Evolutionary conservation across 225 moss, liverwort and hornwort genomes (phyloP), one percentile per base, ranked within the genome.

Genomic region (Physcomitrellopsis africana): DNA sequence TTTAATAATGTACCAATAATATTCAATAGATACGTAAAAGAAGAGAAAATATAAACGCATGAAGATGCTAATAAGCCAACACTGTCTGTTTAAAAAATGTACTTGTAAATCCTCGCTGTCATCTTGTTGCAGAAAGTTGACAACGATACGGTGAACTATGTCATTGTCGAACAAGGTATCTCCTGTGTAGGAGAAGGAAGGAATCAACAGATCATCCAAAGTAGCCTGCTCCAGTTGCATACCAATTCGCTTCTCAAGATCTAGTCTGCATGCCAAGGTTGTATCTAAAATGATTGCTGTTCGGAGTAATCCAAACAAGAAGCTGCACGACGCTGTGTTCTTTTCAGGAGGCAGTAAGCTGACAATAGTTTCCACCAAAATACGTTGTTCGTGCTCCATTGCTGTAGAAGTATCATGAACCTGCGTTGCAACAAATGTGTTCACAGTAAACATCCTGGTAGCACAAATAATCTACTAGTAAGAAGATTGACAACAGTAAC

Each of bases 141-240:
- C 88, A 18, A 95, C 80, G 67, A 99, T 99, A 47, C 95, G 92
- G 62, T 93, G 99, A 65, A 99, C 93, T 55, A 99, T 99, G 54
- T 99, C 99, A 74, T 93, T 95, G 51, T 99, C 99, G 74, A 99
- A 99, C 46, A 99, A 88, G n/a, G 99, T 99, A 48, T 99, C 95
- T 17, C 95, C 99, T 12, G 93, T 99, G 76, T 95, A 99, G 0
- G 95, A 99, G 67, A 95, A 99, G 18, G 99, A 99, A 18, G 99
- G 99, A n/a, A 99, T 99, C 10, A 99, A 69, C 51, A 99, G 80
- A 74, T 99, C 97, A 78, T 99, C 95, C 76, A 97, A 51, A 32
- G 94, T 97, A 13, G 97, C 94, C 75, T 94, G 97, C 84, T 97
- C 94, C 67, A 97, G 81, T 77, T 94, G 97, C 84, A 93, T 91